Percentiles rank a stretch among this genome's conserved stretches.
phyloP scores from a whole-genome alignment of 306 rosid genomes.

The Prunus mira region DNA sequence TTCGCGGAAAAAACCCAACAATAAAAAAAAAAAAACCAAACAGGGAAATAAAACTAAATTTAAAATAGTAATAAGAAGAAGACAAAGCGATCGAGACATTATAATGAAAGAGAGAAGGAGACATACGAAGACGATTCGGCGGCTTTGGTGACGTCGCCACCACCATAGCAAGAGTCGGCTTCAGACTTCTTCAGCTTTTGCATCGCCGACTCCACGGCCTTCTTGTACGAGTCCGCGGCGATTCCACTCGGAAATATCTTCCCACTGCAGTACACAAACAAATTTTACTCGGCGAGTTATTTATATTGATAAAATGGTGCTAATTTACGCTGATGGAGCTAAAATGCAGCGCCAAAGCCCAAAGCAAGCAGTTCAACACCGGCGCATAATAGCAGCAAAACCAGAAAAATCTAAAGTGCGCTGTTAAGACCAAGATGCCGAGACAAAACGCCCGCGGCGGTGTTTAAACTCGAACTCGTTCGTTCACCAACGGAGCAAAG shows the following conservation, averaged over 20 bases:
- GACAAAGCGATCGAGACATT: constrained; percentile 19
- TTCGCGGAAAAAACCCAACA: background rate
- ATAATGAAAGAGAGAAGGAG: background rate
- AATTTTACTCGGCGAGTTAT: background rate
- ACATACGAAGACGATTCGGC: constrained; percentile 57
- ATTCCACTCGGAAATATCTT: constrained; percentile 77
- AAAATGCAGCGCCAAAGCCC: constrained; percentile 3
- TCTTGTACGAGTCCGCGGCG: constrained; percentile 81
- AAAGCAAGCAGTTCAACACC: background rate
- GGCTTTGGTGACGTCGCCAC: constrained; percentile 26
- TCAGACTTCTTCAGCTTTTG: constrained; percentile 53
- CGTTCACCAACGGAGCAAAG: background rate
- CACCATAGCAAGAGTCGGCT: constrained; percentile 21
- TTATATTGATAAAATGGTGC: background rate
- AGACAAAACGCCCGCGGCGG: background rate
- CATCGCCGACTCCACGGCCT: constrained; percentile 89
- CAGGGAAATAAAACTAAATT: background rate
- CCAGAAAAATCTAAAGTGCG: background rate
- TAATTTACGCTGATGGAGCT: background rate
- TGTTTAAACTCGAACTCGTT: background rate
- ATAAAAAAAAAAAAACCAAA: background rate
- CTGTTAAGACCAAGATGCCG: background rate
- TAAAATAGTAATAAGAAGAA: constrained; percentile 19
- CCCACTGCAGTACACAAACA: constrained; percentile 48
- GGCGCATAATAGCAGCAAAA: background rate